A percentile compares a stretch with the other conserved stretches of the same genome.
Conservation (phyloP, 2,329 filamentous ascomycete species). For the Thielaviopsis cerberus region DNA sequence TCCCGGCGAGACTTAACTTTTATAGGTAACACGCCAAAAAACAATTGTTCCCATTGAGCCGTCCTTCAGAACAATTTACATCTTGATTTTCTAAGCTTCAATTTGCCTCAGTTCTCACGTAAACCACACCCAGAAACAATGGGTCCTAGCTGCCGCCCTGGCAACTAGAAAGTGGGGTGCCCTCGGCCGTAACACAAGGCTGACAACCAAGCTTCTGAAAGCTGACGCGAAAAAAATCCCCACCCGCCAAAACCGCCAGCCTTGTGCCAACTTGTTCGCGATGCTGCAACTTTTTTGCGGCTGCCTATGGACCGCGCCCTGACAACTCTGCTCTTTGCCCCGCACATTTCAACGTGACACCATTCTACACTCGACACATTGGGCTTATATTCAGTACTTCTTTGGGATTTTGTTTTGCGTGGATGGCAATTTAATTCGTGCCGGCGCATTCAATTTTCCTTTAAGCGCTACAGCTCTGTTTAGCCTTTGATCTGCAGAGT, state of each 20-base stretch:
- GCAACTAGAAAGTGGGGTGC: too few species aligned
- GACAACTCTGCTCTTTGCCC: not conserved
- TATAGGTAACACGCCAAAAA: too few species aligned
- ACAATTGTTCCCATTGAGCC: too few species aligned
- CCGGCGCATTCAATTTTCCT: not conserved
- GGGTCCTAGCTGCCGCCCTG: too few species aligned
- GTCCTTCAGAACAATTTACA: too few species aligned
- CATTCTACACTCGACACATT: not conserved
- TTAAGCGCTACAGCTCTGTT: not conserved
- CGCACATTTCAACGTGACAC: not conserved
- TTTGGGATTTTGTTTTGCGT: not conserved
- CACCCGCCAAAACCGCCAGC: not conserved
- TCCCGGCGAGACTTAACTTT: too few species aligned
- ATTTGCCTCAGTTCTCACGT: too few species aligned
- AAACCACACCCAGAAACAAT: too few species aligned
- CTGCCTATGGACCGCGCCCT: not conserved
- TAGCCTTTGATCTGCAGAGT: not conserved
- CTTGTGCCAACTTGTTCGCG: not conserved
- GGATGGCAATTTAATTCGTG: not conserved
- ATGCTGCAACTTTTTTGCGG: not conserved
- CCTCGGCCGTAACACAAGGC: not conserved
- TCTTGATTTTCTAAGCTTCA: too few species aligned
- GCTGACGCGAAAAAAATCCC: not conserved
- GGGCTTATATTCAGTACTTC: not conserved
- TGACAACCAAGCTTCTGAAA: not conserved